Conservation (phyloP, 345 rosid species). For the Orychophragmus violaceus region DNA sequence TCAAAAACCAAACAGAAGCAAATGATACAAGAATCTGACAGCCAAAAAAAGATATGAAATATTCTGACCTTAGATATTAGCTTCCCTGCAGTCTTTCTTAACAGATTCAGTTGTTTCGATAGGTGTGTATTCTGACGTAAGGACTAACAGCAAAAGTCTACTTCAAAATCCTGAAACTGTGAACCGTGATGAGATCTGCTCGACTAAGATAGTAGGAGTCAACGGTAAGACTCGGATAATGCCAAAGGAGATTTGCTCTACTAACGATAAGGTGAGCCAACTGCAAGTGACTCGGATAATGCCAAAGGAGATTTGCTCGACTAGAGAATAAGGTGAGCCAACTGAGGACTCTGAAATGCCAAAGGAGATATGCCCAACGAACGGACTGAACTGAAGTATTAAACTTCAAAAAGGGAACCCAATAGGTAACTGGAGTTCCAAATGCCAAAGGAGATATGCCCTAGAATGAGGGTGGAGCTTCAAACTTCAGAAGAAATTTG, state of each 20-base stretch:
- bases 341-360: slow-evolving; percentile 34
- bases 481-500: slow-evolving; percentile 22
- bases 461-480: slow-evolving; percentile 26
- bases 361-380: slow-evolving; percentile 47
- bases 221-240: slow-evolving; percentile 25
- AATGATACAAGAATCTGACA: background rate
- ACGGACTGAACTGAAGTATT: slow-evolving; percentile 35
- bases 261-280: slow-evolving; percentile 30
- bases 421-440: slow-evolving; percentile 26
- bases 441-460: slow-evolving; percentile 47
- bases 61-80: slow-evolving; percentile 22
- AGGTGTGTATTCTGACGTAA: background rate
- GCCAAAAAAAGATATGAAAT: background rate
- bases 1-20: slow-evolving; percentile 8
- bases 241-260: slow-evolving; percentile 54
- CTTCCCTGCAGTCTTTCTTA: slow-evolving; percentile 1
- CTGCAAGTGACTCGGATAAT: slow-evolving; percentile 26
- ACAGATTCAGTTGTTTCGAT: background rate
- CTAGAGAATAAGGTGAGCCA: slow-evolving; percentile 32
- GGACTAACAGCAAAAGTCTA: background rate
- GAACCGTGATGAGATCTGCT: slow-evolving; percentile 26
- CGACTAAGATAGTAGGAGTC: slow-evolving; percentile 23
- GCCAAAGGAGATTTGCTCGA: slow-evolving; percentile 46
- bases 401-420: slow-evolving; percentile 35
- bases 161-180: background rate